Evolutionary conservation across 2,329 filamentous ascomycete genomes (phyloP).

Genomic region (Ceratocystis albifundus): DNA sequence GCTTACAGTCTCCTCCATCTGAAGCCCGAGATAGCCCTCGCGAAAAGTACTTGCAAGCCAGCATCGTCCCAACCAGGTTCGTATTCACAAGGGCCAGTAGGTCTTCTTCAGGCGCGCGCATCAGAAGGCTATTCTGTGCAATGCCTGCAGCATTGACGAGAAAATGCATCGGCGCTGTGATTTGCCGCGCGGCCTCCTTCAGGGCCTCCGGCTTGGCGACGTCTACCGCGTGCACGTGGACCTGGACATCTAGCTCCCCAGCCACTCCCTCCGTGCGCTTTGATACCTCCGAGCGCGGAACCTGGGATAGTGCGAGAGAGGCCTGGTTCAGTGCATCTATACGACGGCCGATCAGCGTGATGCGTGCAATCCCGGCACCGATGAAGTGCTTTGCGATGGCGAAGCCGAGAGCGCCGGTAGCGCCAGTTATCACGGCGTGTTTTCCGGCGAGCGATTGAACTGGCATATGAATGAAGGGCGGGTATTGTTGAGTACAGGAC

Average conservation of each 20-base stretch:
- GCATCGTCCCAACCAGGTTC: slow-evolving; percentile 58
- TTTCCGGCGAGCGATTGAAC: slow-evolving; percentile 35
- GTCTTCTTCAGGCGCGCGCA: slow-evolving; percentile 39
- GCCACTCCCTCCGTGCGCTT: not conserved
- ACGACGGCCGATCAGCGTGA: slow-evolving; percentile 51
- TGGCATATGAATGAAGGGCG: not conserved
- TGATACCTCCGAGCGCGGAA: slow-evolving; percentile 15
- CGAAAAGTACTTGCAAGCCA: slow-evolving; percentile 43
- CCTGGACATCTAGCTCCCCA: slow-evolving; percentile 29
- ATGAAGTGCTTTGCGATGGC: slow-evolving; percentile 58
- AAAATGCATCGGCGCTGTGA: slow-evolving; percentile 36
- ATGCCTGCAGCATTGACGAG: slow-evolving; percentile 74
- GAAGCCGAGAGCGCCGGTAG: slow-evolving; percentile 57
- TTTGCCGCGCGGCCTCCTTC: slow-evolving; percentile 2
- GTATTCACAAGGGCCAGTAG: slow-evolving; percentile 51
- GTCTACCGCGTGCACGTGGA: slow-evolving; percentile 4
- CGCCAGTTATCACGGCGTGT: slow-evolving; percentile 54
- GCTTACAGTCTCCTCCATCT: slow-evolving; percentile 19
- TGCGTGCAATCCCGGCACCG: slow-evolving; percentile 42
- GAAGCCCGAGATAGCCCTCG: slow-evolving; percentile 20
- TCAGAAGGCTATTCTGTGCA: slow-evolving; percentile 53
- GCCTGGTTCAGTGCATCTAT: slow-evolving; percentile 36
- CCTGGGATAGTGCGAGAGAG: slow-evolving; percentile 28
- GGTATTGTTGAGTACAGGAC: not conserved
- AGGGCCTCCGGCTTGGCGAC: not conserved